These are phyloP conservation scores for Pestalotiopsis sp. DNA, from an alignment of 2,329 filamentous ascomycete genomes.

Conservation along the genomic window DNA sequence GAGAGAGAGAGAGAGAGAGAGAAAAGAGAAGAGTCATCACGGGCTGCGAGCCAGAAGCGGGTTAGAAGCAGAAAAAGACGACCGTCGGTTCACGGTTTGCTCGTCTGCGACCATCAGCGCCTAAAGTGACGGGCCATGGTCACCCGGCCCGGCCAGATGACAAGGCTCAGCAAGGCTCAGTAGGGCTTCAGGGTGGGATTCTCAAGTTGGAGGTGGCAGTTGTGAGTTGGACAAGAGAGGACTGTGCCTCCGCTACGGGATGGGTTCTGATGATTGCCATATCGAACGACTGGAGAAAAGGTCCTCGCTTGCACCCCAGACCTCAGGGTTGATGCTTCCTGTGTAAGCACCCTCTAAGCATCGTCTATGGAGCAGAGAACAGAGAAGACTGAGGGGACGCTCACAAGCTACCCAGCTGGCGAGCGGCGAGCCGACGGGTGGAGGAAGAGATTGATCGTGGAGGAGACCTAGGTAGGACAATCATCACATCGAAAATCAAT, in stretches of 20 bases:
- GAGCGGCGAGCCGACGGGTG: not conserved
- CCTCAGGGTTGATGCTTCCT: not conserved
- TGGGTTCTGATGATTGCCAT: not conserved
- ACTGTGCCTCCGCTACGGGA: not conserved
- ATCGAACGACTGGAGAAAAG: not conserved
- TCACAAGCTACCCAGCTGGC: not conserved
- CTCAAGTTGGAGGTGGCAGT: not conserved
- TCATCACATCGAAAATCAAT: not conserved
- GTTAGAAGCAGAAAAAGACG: slow-evolving; percentile 7
- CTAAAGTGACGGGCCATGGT: slow-evolving; percentile 17
- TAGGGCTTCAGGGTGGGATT: not conserved
- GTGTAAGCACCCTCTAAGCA: not conserved
- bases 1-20: not conserved
- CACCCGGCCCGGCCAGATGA: slow-evolving; percentile 1
- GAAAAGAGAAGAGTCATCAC: not conserved
- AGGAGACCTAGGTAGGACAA: not conserved
- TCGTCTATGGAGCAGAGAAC: not conserved
- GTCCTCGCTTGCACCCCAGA: not conserved
- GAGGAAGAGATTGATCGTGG: not conserved
- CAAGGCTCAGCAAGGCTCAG: slow-evolving; percentile 20
- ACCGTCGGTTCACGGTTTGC: slow-evolving; percentile 12
- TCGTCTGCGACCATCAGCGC: slow-evolving; percentile 18
- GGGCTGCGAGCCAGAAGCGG: not conserved
- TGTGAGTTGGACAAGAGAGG: not conserved
- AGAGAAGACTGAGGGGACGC: not conserved